Conservation (phyloP, 768 basidiomycete species). For the Glaciozyma antarctica region DNA sequence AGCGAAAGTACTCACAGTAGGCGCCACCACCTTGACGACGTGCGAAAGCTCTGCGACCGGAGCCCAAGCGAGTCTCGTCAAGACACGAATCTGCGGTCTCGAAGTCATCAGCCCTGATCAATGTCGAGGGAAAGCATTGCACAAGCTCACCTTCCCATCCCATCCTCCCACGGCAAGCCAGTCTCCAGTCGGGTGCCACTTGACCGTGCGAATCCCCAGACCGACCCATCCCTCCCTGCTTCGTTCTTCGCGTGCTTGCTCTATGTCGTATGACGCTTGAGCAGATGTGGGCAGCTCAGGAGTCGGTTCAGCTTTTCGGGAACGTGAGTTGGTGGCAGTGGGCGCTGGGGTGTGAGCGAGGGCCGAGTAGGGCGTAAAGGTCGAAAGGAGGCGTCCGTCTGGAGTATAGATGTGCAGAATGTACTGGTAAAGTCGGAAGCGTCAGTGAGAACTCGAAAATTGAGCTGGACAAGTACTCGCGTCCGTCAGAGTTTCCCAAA, state of each 20-base stretch:
- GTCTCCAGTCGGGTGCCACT: constrained; percentile 27
- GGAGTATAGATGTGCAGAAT: constrained; percentile 39
- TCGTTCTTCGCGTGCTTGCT: neutral
- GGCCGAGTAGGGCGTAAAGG: constrained; percentile 33
- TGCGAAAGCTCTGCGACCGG: constrained; percentile 2
- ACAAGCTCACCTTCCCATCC: constrained; percentile 27
- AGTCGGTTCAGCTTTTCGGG: too few species aligned
- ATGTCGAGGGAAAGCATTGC: neutral
- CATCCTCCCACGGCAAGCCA: constrained; percentile 32
- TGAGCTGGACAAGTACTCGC: constrained; percentile 19
- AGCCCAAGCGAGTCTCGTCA: constrained; percentile 2
- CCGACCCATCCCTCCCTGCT: constrained; percentile 21
- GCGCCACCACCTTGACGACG: neutral
- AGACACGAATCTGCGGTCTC: constrained; percentile 9
- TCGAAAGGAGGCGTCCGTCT: constrained; percentile 36
- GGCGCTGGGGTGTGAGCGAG: constrained; percentile 26
- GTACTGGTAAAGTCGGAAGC: constrained; percentile 31
- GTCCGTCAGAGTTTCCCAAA: constrained; percentile 38
- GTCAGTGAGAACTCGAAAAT: neutral
- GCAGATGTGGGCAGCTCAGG: neutral
- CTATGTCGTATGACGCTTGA: neutral
- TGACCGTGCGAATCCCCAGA: constrained; percentile 30
- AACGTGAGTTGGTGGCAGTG: neutral
- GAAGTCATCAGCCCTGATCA: neutral
- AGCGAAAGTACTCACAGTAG: neutral